Evolutionary conservation across 371 early-diverging fungal species (phyloP).

Genomic region (Funneliformis caledonium): DNA sequence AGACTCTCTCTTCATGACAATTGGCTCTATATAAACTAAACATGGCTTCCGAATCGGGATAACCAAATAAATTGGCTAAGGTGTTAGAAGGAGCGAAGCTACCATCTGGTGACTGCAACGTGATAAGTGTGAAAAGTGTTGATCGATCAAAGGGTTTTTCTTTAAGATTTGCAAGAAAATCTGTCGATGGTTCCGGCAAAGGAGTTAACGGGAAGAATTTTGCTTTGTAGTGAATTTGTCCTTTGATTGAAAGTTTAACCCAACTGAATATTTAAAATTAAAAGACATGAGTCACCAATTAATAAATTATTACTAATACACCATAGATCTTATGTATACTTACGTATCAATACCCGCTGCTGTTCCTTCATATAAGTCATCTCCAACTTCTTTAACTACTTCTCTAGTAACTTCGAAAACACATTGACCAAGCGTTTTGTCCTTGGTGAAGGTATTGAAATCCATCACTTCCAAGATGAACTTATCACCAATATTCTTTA

Average conservation of each 20-base stretch:
- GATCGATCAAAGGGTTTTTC: conserved; percentile 29
- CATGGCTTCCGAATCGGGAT: background rate
- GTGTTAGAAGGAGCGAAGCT: conserved; percentile 26
- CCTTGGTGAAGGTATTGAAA: conserved; percentile 65
- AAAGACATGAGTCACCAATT: background rate
- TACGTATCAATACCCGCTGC: conserved; percentile 6
- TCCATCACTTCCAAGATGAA: conserved; percentile 81
- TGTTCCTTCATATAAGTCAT: background rate
- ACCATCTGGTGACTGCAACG: conserved; percentile 32
- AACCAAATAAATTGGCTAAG: conserved; percentile 39
- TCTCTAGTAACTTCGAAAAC: conserved; percentile 53
- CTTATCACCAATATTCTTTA: conserved; percentile 68
- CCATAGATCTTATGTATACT: background rate
- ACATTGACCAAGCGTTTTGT: conserved; percentile 68
- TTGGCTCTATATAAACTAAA: background rate
- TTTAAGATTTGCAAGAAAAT: conserved; percentile 31
- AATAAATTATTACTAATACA: no score
- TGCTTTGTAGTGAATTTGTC: conserved; percentile 34
- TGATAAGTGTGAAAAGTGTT: conserved; percentile 17
- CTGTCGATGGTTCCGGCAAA: conserved; percentile 17
- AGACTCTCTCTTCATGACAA: background rate
- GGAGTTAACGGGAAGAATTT: conserved; percentile 33
- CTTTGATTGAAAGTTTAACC: conserved; percentile 26
- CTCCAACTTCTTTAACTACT: conserved; percentile 41
- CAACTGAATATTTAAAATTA: background rate